These are phyloP conservation scores for Amylocarpus encephaloides DNA, from an alignment of 2,329 filamentous ascomycete genomes.

Conservation along the genomic window DNA sequence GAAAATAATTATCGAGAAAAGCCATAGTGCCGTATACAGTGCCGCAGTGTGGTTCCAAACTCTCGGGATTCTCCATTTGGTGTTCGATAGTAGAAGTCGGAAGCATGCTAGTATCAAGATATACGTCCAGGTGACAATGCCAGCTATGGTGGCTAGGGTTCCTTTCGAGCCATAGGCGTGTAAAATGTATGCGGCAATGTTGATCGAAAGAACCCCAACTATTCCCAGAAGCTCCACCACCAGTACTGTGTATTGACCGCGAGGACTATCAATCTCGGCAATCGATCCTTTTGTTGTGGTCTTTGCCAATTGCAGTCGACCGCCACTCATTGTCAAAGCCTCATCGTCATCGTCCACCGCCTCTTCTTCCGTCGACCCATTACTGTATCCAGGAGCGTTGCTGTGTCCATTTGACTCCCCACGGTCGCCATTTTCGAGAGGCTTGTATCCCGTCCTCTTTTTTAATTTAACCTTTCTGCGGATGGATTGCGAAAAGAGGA, in stretches of 20 bases:
- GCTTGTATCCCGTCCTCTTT: constrained; percentile 50
- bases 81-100: constrained; percentile 61
- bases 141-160: constrained; percentile 55
- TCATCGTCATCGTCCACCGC: constrained; percentile 55
- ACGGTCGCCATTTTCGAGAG: constrained; percentile 41
- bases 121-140: constrained; percentile 74
- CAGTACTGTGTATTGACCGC: constrained; percentile 64
- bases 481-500: constrained; percentile 54
- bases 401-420: constrained; percentile 18
- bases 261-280: constrained; percentile 69
- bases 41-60: constrained; percentile 90
- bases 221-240: constrained; percentile 71
- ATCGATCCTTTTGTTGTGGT: constrained; percentile 57
- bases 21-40: constrained; percentile 79
- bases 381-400: constrained; percentile 30
- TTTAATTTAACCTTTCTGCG: constrained; percentile 47
- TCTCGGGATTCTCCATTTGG: constrained; percentile 59
- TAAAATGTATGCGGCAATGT: constrained; percentile 56
- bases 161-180: constrained; percentile 53
- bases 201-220: constrained; percentile 62
- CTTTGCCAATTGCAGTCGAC: constrained; percentile 51
- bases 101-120: constrained; percentile 66
- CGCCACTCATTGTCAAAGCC: constrained; percentile 49
- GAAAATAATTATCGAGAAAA: constrained; percentile 69
- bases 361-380: constrained; percentile 34